Percentiles rank a stretch among this genome's conserved stretches.
phyloP scores from a whole-genome alignment of 495 filamentous ascomycete genomes.

The Peziza echinospora region DNA sequence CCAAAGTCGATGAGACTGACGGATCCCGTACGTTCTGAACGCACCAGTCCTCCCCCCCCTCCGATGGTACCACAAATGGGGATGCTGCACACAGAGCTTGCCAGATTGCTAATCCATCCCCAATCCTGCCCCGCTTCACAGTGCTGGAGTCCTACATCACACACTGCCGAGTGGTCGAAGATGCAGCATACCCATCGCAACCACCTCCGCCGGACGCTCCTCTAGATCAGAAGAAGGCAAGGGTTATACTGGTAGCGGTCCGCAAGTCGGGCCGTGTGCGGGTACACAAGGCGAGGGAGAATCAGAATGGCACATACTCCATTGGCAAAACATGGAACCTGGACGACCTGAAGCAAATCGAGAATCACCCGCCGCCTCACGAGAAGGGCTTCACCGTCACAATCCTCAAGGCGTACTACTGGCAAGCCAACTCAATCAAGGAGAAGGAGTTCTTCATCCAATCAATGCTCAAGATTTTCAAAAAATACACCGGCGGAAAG shows the following conservation, averaged over 20 bases:
- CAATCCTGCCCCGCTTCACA: slow-evolving; percentile 20
- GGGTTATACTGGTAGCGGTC: slow-evolving; percentile 80
- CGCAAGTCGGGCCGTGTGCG: slow-evolving; percentile 78
- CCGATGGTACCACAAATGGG: too few species aligned
- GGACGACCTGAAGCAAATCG: slow-evolving; percentile 60
- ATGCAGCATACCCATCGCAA: slow-evolving; percentile 57
- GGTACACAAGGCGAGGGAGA: slow-evolving; percentile 92
- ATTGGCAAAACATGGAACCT: slow-evolving; percentile 97
- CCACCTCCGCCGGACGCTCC: slow-evolving; percentile 50
- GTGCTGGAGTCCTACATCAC: slow-evolving; percentile 93
- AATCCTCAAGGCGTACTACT: slow-evolving; percentile 86
- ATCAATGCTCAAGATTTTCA: slow-evolving; percentile 82
- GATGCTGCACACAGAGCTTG: too few species aligned
- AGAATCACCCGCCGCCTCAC: slow-evolving; percentile 48
- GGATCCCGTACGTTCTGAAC: slow-evolving; percentile 24
- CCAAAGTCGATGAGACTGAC: slow-evolving; percentile 64
- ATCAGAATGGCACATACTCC: slow-evolving; percentile 77
- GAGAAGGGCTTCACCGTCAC: slow-evolving; percentile 72
- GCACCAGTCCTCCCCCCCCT: slow-evolving; percentile 4
- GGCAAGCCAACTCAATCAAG: slow-evolving; percentile 74
- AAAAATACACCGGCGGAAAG: slow-evolving; percentile 80
- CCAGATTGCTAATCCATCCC: too few species aligned
- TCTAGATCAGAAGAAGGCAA: slow-evolving; percentile 58
- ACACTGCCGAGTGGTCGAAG: slow-evolving; percentile 76
- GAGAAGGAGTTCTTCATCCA: slow-evolving; percentile 98